Conservation (phyloP, 2,329 filamentous ascomycete genomes). For the Pseudocercospora ulei region DNA sequence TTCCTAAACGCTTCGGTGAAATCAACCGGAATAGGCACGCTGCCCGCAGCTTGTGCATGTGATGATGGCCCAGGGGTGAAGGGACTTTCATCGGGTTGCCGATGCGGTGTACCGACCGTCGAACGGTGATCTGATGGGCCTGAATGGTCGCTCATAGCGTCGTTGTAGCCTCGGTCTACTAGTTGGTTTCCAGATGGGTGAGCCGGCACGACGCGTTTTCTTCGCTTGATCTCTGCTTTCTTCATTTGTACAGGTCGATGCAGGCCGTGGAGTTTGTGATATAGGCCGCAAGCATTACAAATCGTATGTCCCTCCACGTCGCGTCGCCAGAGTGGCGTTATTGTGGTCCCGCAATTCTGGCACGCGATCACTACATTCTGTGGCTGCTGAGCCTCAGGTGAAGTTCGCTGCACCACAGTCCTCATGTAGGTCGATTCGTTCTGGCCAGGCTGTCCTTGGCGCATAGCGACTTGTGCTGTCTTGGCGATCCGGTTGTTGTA, state of each 20-base stretch:
- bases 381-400: conserved; percentile 36
- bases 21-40: conserved; percentile 32
- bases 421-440: conserved; percentile 20
- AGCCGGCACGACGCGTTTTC: conserved; percentile 88
- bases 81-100: conserved; percentile 10
- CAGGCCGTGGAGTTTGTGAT: conserved; percentile 89
- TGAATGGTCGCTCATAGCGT: conserved; percentile 19
- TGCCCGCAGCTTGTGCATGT: conserved; percentile 6
- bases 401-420: conserved; percentile 17
- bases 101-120: conserved; percentile 11
- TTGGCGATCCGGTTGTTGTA: conserved; percentile 96
- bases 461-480: conserved; percentile 59
- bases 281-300: conserved; percentile 94
- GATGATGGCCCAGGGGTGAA: conserved; percentile 20
- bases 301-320: conserved; percentile 94
- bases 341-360: conserved; percentile 92
- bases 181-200: conserved; percentile 33
- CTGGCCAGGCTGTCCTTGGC: conserved; percentile 28
- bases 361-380: conserved; percentile 70
- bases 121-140: conserved; percentile 17
- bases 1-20: conserved; percentile 33
- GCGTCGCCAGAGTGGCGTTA: conserved; percentile 89
- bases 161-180: conserved; percentile 32
- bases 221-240: conserved; percentile 89
- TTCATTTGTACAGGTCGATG: conserved; percentile 98